A percentile compares a stretch with the other conserved stretches of the same genome.
phyloP scores from a whole-genome alignment of 2,329 filamentous ascomycete genomes.

The Gaeumannomyces tritici region DNA sequence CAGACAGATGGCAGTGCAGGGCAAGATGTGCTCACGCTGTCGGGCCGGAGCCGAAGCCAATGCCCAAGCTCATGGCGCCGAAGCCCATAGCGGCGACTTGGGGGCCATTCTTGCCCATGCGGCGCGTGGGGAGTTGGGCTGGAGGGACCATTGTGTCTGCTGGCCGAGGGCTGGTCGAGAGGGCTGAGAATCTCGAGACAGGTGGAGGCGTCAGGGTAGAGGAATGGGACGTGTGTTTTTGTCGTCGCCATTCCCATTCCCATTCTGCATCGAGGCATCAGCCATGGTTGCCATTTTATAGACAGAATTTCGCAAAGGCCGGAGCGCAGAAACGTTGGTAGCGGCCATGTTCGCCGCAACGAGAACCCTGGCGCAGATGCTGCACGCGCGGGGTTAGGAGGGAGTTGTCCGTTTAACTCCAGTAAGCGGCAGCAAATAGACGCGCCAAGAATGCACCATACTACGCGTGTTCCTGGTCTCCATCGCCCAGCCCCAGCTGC shows the following conservation, averaged over 20 bases:
- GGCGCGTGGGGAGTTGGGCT: slow-evolving; percentile 22
- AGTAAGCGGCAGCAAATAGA: too few species aligned
- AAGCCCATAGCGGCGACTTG: slow-evolving; percentile 40
- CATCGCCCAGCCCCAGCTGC: too few species aligned
- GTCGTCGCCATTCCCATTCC: background rate
- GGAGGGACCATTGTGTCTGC: slow-evolving; percentile 5
- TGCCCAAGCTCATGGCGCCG: slow-evolving; percentile 40
- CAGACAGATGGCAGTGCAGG: background rate
- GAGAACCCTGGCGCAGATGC: too few species aligned
- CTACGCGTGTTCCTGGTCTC: too few species aligned
- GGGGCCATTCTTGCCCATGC: slow-evolving; percentile 42
- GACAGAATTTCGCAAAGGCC: too few species aligned
- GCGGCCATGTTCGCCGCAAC: too few species aligned
- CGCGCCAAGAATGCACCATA: too few species aligned
- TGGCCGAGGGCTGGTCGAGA: background rate
- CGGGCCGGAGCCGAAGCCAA: slow-evolving; percentile 23
- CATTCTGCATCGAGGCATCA: background rate
- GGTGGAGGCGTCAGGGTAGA: background rate
- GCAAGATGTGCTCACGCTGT: slow-evolving; percentile 3
- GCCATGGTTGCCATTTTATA: background rate
- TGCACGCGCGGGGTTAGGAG: too few species aligned
- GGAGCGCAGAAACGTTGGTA: too few species aligned
- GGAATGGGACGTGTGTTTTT: background rate
- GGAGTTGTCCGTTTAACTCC: too few species aligned
- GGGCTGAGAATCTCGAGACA: too few species aligned